Evolutionary conservation across 2,329 filamentous ascomycete genomes (phyloP).

Genomic region (Dactylellina sp.): DNA sequence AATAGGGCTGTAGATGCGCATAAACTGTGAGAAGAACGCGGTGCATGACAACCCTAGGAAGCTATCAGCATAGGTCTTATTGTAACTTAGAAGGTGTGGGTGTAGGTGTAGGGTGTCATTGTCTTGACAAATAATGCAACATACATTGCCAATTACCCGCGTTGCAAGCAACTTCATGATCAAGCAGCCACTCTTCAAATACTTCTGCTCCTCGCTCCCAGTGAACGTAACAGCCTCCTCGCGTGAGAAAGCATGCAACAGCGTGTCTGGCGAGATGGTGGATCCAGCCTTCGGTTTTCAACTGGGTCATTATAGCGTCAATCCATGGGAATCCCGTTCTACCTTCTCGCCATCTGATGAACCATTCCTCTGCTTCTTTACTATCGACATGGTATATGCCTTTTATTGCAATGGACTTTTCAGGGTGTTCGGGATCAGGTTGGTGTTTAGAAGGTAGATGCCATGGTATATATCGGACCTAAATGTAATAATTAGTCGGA

Average conservation of each 20-base stretch:
- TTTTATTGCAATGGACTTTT: constrained; percentile 66
- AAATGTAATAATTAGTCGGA: background rate
- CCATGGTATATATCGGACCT: constrained; percentile 78
- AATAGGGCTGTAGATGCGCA: constrained; percentile 76
- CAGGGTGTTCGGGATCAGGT: constrained; percentile 64
- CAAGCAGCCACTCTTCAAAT: constrained; percentile 80
- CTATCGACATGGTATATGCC: constrained; percentile 75
- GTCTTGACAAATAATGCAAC: constrained; percentile 58
- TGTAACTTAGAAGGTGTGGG: no score
- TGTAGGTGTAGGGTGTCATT: constrained; percentile 47
- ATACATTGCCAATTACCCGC: constrained; percentile 79
- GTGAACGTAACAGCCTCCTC: constrained; percentile 80
- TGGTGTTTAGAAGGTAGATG: constrained; percentile 74
- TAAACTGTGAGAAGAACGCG: constrained; percentile 80
- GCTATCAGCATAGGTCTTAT: background rate
- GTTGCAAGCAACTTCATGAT: constrained; percentile 80
- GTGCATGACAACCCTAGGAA: constrained; percentile 75
- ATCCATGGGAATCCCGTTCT: constrained; percentile 83
- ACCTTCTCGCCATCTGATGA: constrained; percentile 76
- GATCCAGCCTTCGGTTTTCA: constrained; percentile 79
- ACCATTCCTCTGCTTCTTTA: constrained; percentile 73
- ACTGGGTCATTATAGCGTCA: constrained; percentile 81
- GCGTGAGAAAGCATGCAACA: constrained; percentile 83
- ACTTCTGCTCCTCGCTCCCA: constrained; percentile 84
- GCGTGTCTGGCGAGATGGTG: constrained; percentile 81